These are phyloP conservation scores for Paspalum vaginatum DNA, from an alignment of 176 grass and related monocot genomes.

Conservation along the genomic window DNA sequence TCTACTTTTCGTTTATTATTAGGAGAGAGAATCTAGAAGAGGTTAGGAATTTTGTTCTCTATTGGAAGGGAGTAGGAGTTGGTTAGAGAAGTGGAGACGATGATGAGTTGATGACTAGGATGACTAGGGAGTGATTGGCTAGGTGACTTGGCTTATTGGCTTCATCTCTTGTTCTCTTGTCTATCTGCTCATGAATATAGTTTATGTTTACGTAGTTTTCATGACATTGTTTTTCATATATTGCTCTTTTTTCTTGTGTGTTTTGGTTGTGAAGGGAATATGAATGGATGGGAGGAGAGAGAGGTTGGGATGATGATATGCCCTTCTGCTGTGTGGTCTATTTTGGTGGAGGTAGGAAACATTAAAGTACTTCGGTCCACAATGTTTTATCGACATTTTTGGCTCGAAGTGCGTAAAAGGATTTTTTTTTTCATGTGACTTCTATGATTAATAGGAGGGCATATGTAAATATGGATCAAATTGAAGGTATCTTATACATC, in stretches of 20 bases:
- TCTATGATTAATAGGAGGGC: background rate
- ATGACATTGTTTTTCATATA: background rate
- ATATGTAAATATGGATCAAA: background rate
- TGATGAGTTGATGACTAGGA: conserved; percentile 49
- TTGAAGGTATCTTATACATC: too few relatives aligned
- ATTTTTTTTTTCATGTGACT: background rate
- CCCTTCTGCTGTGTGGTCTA: background rate
- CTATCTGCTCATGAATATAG: background rate
- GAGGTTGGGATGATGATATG: background rate
- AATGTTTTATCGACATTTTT: background rate
- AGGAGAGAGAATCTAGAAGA: conserved; percentile 46
- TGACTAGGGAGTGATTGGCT: conserved; percentile 40
- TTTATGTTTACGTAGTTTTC: background rate
- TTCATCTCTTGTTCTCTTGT: conserved; percentile 30
- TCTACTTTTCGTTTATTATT: conserved; percentile 11
- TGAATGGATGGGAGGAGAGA: conserved; percentile 10
- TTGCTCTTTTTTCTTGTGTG: background rate
- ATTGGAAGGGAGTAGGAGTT: conserved; percentile 23
- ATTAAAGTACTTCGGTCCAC: background rate
- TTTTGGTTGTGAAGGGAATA: conserved; percentile 1
- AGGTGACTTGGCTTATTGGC: conserved; percentile 48
- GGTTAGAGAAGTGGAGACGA: conserved; percentile 5
- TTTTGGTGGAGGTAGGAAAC: background rate
- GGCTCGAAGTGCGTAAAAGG: background rate
- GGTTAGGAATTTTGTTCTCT: conserved; percentile 49